These are phyloP conservation scores for Aspergillus phoenicis DNA, from an alignment of 2,329 filamentous ascomycete species.

Conservation along the genomic window DNA sequence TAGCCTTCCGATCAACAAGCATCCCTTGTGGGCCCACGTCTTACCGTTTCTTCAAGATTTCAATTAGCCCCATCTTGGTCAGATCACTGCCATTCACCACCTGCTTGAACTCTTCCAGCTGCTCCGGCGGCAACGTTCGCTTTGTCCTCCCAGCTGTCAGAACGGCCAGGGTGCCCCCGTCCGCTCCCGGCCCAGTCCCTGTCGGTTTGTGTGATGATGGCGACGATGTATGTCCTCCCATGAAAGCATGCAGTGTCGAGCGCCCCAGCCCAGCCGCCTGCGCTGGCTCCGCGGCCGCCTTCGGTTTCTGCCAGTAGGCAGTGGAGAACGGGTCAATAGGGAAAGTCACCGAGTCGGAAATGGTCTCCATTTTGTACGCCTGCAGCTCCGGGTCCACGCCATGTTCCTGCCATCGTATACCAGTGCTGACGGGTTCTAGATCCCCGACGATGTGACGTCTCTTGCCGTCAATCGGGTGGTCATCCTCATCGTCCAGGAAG, in stretches of 20 bases:
- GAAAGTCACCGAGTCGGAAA: conserved; percentile 58
- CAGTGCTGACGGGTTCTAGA: conserved; percentile 75
- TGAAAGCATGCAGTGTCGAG: conserved; percentile 27
- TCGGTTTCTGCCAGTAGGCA: conserved; percentile 68
- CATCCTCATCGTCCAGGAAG: conserved; percentile 86
- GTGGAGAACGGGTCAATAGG: conserved; percentile 84
- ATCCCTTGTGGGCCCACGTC: conserved; percentile 18
- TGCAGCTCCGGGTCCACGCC: conserved; percentile 54
- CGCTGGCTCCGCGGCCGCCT: conserved; percentile 26
- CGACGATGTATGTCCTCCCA: conserved; percentile 17
- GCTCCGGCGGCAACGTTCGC: conserved; percentile 58
- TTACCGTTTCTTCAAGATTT: conserved; percentile 71
- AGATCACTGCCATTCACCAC: conserved; percentile 71
- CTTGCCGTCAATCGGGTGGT: conserved; percentile 58
- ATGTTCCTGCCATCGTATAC: conserved; percentile 76
- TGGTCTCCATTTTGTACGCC: conserved; percentile 72
- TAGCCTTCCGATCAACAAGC: conserved; percentile 10
- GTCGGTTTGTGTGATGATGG: conserved; percentile 11
- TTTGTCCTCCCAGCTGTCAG: conserved; percentile 32
- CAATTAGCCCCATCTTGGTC: conserved; percentile 73
- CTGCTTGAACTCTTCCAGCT: conserved; percentile 68
- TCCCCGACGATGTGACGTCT: conserved; percentile 64
- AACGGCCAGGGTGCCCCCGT: conserved; percentile 18
- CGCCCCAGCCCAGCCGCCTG: conserved; percentile 19
- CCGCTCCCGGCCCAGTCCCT: conserved; percentile 12